Evolutionary conservation across 1,284 basidiomycete species (phyloP).

Genomic region (Ustilago trichophora): DNA sequence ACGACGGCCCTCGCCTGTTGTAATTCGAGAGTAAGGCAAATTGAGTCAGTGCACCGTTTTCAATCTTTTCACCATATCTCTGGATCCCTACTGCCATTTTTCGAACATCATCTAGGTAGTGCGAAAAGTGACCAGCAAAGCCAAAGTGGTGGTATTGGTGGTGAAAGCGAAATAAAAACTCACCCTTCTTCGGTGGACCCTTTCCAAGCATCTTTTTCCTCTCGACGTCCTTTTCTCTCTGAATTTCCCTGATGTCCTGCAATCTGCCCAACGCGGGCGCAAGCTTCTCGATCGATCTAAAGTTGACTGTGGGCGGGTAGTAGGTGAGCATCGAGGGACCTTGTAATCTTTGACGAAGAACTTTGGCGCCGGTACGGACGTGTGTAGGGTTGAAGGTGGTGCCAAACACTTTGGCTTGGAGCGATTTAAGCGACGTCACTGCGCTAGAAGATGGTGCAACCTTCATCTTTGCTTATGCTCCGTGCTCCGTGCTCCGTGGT

Average conservation of each 20-base stretch:
- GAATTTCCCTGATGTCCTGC: conserved; percentile 44
- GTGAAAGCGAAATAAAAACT: conserved; percentile 17
- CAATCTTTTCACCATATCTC: background rate
- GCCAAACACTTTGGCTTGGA: conserved; percentile 55
- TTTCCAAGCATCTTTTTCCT: conserved; percentile 62
- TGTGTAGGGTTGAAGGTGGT: conserved; percentile 52
- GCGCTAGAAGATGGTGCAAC: conserved; percentile 41
- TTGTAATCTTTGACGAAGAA: conserved; percentile 52
- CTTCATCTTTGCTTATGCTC: conserved; percentile 17
- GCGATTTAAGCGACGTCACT: conserved; percentile 46
- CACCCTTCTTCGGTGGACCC: conserved; percentile 66
- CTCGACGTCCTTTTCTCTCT: conserved; percentile 57
- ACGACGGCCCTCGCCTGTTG: conserved; percentile 61
- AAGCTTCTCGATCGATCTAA: conserved; percentile 34
- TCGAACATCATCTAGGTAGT: no score
- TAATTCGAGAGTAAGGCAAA: background rate
- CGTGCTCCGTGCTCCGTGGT: no score
- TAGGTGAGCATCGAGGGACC: conserved; percentile 61
- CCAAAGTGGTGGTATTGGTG: no score
- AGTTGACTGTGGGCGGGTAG: conserved; percentile 60
- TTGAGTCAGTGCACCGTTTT: background rate
- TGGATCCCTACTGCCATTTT: no score
- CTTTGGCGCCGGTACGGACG: conserved; percentile 58
- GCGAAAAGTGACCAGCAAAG: no score
- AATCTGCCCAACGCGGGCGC: conserved; percentile 34